phyloP scores from a whole-genome alignment of 2,329 filamentous ascomycete species.

The Verticillium albo-atrum region DNA sequence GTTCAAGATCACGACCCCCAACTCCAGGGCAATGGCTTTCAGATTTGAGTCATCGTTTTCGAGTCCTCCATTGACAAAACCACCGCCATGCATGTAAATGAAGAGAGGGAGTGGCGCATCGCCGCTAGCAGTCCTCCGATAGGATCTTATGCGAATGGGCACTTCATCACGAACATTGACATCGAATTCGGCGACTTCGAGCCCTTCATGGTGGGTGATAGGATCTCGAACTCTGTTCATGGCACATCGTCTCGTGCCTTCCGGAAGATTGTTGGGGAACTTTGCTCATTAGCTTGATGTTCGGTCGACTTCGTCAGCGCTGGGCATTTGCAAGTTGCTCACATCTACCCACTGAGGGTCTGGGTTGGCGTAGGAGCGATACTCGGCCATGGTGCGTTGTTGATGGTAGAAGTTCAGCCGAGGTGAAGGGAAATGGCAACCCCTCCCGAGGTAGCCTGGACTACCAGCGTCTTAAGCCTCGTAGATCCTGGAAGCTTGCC shows the following conservation, averaged over 20 bases:
- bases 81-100: constrained; percentile 20
- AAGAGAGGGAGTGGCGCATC: constrained; percentile 13
- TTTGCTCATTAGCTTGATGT: constrained; percentile 3
- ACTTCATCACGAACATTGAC: constrained; percentile 14
- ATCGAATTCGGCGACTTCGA: constrained; percentile 17
- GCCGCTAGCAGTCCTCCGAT: constrained; percentile 8
- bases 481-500: too few relatives aligned
- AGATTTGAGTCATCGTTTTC: constrained; percentile 22
- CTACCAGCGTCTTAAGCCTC: too few relatives aligned
- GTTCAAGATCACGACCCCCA: constrained; percentile 33
- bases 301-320: neutral
- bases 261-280: constrained; percentile 19
- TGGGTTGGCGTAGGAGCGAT: neutral
- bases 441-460: too few relatives aligned
- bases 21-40: constrained; percentile 13
- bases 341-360: neutral
- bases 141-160: constrained; percentile 15
- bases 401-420: neutral
- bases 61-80: constrained; percentile 18
- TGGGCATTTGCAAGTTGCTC: neutral
- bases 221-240: constrained; percentile 16
- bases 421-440: neutral
- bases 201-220: constrained; percentile 14
- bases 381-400: neutral
- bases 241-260: constrained; percentile 4